A percentile compares a stretch with the other conserved stretches of the same genome.
Conservation (phyloP, 2,329 filamentous ascomycete genomes). For the Orbilia brochopaga region DNA sequence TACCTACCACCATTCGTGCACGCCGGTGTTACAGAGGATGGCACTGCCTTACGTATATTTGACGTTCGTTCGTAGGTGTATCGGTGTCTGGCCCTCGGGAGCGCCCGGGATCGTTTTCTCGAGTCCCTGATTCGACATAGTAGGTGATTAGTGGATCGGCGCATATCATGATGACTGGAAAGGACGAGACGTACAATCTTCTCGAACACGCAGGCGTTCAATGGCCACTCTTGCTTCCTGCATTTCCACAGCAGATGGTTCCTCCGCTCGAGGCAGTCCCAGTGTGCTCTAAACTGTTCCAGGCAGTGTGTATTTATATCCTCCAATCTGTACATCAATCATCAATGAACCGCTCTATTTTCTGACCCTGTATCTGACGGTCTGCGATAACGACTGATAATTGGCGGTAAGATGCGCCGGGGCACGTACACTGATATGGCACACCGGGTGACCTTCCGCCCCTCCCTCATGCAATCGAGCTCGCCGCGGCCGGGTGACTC, state of each 20-base stretch:
- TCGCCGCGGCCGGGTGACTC: slow-evolving; percentile 90
- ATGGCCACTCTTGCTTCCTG: slow-evolving; percentile 80
- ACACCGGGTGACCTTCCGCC: slow-evolving; percentile 93
- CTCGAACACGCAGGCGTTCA: slow-evolving; percentile 95
- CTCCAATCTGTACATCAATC: slow-evolving; percentile 69
- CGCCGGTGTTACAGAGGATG: not conserved
- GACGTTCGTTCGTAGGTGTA: slow-evolving; percentile 65
- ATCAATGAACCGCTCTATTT: slow-evolving; percentile 9
- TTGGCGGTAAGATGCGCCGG: no score
- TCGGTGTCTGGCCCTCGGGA: slow-evolving; percentile 71
- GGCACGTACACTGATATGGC: slow-evolving; percentile 84
- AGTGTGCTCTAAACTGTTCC: slow-evolving; percentile 87
- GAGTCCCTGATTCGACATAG: slow-evolving; percentile 66
- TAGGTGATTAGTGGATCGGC: slow-evolving; percentile 10
- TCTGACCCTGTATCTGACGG: not conserved
- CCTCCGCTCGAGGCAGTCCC: slow-evolving; percentile 93
- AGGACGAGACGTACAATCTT: slow-evolving; percentile 74
- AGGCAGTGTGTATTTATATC: slow-evolving; percentile 97
- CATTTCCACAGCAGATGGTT: slow-evolving; percentile 99
- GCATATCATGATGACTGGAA: slow-evolving; percentile 5
- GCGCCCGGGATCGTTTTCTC: slow-evolving; percentile 80
- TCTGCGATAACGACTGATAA: not conserved
- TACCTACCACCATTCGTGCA: no score
- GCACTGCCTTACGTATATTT: slow-evolving; percentile 14
- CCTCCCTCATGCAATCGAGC: slow-evolving; percentile 93